phyloP scores from a whole-genome alignment of 2,329 filamentous ascomycete species.

The Cladosporium sp. region DNA sequence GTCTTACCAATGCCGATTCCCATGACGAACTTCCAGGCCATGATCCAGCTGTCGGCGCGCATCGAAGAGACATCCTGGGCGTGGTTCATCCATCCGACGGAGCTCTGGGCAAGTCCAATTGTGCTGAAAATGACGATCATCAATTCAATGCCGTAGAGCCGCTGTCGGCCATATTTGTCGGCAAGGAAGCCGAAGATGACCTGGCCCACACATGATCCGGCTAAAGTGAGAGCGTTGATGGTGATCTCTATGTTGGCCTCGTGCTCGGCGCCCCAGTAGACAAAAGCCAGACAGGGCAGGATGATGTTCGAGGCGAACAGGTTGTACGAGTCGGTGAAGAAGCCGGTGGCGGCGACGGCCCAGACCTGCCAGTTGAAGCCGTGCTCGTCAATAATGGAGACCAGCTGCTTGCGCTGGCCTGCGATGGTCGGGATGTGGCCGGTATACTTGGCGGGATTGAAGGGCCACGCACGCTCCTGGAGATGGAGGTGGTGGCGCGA shows the following conservation, averaged over 20 bases:
- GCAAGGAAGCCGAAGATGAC: constrained; percentile 35
- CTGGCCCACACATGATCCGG: constrained; percentile 34
- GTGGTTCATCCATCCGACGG: constrained; percentile 18
- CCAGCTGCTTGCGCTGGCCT: constrained; percentile 10
- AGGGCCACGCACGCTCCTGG: constrained; percentile 8
- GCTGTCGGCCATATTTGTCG: constrained; percentile 30
- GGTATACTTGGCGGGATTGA: constrained; percentile 7
- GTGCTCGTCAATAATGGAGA: constrained; percentile 14
- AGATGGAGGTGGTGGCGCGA: constrained; percentile 6
- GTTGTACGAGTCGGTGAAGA: constrained; percentile 36
- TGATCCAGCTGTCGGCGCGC: constrained; percentile 29
- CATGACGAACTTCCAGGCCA: constrained; percentile 36
- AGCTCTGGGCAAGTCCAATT: constrained; percentile 34
- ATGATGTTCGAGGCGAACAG: constrained; percentile 36
- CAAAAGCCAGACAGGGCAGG: constrained; percentile 34
- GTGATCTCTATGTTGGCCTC: constrained; percentile 25
- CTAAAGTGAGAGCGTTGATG: constrained; percentile 35
- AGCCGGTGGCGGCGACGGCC: constrained; percentile 35
- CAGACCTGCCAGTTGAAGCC: constrained; percentile 26
- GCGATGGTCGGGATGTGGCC: constrained; percentile 11
- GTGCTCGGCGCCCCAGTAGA: constrained; percentile 29
- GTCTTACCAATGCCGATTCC: constrained; percentile 34
- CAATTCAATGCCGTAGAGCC: constrained; percentile 37
- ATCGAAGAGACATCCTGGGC: constrained; percentile 6
- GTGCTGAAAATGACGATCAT: constrained; percentile 37